Base-by-base conservation (phyloP, 164 flowering plant species). In the Santalum album region DNA sequence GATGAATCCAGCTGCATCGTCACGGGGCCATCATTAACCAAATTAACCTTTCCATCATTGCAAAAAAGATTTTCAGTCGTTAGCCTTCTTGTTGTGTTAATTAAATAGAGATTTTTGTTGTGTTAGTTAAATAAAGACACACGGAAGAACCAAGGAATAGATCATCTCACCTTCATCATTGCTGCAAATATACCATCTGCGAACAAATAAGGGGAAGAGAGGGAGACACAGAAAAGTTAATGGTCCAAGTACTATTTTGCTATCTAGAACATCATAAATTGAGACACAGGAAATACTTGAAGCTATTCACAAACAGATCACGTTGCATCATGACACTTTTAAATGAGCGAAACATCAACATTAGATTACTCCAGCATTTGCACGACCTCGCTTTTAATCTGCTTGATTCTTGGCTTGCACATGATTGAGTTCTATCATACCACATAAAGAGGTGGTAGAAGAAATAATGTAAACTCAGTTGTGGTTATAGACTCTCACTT, bases 111-210 rank as follows among this genome's bases (percentile, higher is more conserved):
- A 44, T 6, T 16, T 3, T 27, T 11, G 16, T 6, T 22, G 23
- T 40, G 20, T 10, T 14, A 2, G 36, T 16, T 19, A 32, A 51
- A 17, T 15, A 45, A n/a, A 19, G 12, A 51, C 39, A 22, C 12
- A 1, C 18, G 20, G 1, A 46, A 22, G 17, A 14, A 38, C 42
- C 0, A 14, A 19, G 21, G 6, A 25, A n/a, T 18, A 19, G 20
- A 42, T 29, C 54, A 25, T 1, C 53, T 68, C 64, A 86, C 96
- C 85, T 90, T 84, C 98, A 91, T 91, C 88, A 70, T 81, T 54
- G 98, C 98, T 71, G 92, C 98, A 74, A 91, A 91, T 25, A 86
- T 74, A 27, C 98, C 98, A 72, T 91, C 98, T 91, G 68, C 38
- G 17, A 34, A 46, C 56, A 56, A 35, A 20, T 23, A 16, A 25